Base-by-base conservation (phyloP, 1,284 basidiomycete species). In the Inonotus hispidus region DNA sequence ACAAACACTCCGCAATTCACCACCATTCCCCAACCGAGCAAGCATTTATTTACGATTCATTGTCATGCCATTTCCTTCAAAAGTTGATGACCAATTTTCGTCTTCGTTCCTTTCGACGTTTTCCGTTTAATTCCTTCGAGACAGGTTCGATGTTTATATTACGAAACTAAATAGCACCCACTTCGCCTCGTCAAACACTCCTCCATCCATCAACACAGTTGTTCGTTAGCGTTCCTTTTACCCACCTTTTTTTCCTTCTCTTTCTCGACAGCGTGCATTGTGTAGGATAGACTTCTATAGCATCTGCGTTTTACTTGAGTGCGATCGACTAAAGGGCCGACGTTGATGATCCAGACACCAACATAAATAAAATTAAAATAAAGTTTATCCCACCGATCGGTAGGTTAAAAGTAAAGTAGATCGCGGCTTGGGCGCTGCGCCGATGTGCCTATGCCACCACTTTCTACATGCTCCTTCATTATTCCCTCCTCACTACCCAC, bases 271-370 rank as follows among this genome's bases (percentile, higher is more conserved):
- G 35, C 50, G 61, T 58, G 52, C 61, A 62, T 58, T 54, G 41
- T 62, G 61, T 62, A 62, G 29, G 39, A 32, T 62, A 62, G 61
- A 62, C n/a, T 16, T n/a, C 38, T 54, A 39, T 41, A 39, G 23
- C 6, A 41, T 23, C 29, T 41, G 38, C 14, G 13, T 54, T 54
- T 8, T 3, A 45, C 21, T 14, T 45, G 14, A 16, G 41, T 5
- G 41, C 14, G 21, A 21, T 52, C 50, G 50, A 27, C 50, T 13
- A 35, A 29, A n/a, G n/a, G n/a, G n/a, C n/a, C n/a, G n/a, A n/a
- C n/a, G n/a, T n/a, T n/a, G n/a, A n/a, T n/a, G n/a, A 19, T 11
- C 46, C n/a, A 23, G n/a, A 49, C 46, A 23, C 11, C n/a, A n/a
- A n/a, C n/a, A n/a, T n/a, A n/a, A 13, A 19, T 23, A 27, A 53